Percentiles rank a stretch among this genome's conserved stretches.
Conservation (phyloP, 495 filamentous ascomycete genomes). For the Pyrenula massariospora region DNA sequence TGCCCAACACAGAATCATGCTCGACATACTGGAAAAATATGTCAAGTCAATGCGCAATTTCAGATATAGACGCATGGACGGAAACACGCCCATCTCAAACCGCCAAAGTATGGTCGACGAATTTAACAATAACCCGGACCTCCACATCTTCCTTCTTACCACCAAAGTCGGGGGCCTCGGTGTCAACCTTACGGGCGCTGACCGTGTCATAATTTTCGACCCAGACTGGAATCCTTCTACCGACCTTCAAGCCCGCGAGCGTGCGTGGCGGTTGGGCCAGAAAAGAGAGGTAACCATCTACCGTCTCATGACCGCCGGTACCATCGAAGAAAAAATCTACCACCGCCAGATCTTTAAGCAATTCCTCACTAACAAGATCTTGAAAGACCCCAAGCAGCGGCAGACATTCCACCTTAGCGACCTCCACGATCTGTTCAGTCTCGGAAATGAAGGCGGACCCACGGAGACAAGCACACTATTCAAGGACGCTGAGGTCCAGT, state of each 20-base stretch:
- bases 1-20: conserved; percentile 81
- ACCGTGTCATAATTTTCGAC: conserved; percentile 94
- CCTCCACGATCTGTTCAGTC: conserved; percentile 79
- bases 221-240: conserved; percentile 97
- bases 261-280: conserved; percentile 91
- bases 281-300: conserved; percentile 90
- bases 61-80: conserved; percentile 85
- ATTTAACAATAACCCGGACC: conserved; percentile 69
- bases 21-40: conserved; percentile 82
- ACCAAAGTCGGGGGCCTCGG: conserved; percentile 92
- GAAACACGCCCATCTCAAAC: conserved; percentile 68
- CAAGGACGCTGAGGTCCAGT: conserved; percentile 65
- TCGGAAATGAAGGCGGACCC: conserved; percentile 52
- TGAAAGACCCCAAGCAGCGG: conserved; percentile 82
- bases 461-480: conserved; percentile 83
- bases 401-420: conserved; percentile 77
- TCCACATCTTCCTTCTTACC: conserved; percentile 85
- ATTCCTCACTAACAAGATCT: conserved; percentile 86
- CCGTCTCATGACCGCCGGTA: conserved; percentile 90
- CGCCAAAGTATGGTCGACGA: conserved; percentile 78
- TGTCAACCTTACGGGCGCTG: conserved; percentile 86
- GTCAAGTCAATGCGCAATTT: conserved; percentile 53
- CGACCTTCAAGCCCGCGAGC: conserved; percentile 87
- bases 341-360: conserved; percentile 97
- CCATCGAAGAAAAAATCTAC: conserved; percentile 98